Evolutionary conservation across 2,329 filamentous ascomycete species (phyloP).

Genomic region (Calonectria hawksworthii): DNA sequence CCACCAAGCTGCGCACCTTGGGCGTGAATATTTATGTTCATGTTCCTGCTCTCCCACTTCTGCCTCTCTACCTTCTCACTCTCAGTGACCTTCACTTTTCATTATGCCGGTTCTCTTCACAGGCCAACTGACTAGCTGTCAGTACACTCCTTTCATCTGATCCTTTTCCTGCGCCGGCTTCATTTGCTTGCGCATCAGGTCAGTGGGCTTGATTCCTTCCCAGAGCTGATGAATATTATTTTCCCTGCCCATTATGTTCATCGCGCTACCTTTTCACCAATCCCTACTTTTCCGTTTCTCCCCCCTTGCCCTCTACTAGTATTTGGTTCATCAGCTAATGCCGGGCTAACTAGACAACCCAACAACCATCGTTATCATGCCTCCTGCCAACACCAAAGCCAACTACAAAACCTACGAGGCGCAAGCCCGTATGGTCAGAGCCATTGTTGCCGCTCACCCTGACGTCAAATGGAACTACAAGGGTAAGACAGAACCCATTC

Average conservation of each 20-base stretch:
- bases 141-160: not conserved
- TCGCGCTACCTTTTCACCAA: not conserved
- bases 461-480: constrained; percentile 71
- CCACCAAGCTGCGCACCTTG: not conserved
- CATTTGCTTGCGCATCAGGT: not conserved
- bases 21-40: not conserved
- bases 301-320: not conserved
- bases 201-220: not conserved
- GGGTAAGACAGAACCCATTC: constrained; percentile 60
- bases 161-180: not conserved
- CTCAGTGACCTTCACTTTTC: not conserved
- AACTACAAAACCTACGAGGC: constrained; percentile 74
- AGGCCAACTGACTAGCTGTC: not conserved
- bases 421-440: constrained; percentile 71
- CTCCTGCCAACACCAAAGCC: constrained; percentile 56
- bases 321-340: not conserved
- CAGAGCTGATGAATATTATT: not conserved
- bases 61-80: not conserved
- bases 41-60: not conserved
- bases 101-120: not conserved
- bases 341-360: not conserved
- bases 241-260: too few relatives aligned
- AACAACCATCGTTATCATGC: constrained; percentile 54
- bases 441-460: constrained; percentile 71
- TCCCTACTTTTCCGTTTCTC: not conserved